Evolutionary conservation across 768 basidiomycete species (phyloP).

Genomic region (Mycena vitilis): DNA sequence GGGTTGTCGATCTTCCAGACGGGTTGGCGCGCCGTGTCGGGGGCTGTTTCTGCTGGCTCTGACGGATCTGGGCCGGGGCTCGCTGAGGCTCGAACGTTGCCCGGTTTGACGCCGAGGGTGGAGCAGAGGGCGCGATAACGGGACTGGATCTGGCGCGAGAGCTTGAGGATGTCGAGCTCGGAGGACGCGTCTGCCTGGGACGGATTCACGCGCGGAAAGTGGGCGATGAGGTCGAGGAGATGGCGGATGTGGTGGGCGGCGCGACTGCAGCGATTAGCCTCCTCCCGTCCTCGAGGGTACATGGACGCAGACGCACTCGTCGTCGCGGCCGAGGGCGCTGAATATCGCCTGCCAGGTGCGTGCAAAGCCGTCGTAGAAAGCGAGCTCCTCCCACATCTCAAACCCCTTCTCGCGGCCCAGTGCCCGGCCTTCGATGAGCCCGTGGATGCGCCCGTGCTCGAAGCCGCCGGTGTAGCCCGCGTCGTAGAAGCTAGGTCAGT

Average conservation of each 20-base stretch:
- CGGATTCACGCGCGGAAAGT: constrained; percentile 86
- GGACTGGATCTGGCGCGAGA: constrained; percentile 88
- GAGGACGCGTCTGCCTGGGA: constrained; percentile 54
- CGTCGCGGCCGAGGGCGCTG: constrained; percentile 50
- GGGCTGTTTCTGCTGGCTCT: constrained; percentile 28
- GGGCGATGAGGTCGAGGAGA: constrained; percentile 76
- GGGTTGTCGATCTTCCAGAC: constrained; percentile 43
- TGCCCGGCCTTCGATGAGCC: constrained; percentile 90
- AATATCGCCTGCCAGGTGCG: constrained; percentile 71
- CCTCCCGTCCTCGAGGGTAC: too few species aligned
- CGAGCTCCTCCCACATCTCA: constrained; percentile 98
- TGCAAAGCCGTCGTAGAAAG: constrained; percentile 92
- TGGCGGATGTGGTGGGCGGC: constrained; percentile 63
- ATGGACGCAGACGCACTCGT: constrained; percentile 57
- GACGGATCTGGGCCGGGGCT: constrained; percentile 31
- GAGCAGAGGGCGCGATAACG: constrained; percentile 91
- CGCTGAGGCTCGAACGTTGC: constrained; percentile 48
- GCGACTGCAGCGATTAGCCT: neutral
- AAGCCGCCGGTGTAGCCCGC: constrained; percentile 82
- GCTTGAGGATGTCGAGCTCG: constrained; percentile 77
- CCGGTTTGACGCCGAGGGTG: constrained; percentile 72
- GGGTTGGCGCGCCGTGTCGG: constrained; percentile 28
- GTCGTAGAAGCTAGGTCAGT: constrained; percentile 77
- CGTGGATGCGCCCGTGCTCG: constrained; percentile 89
- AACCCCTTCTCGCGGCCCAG: constrained; percentile 91